These are phyloP conservation scores for Pythium dissimile DNA, from an alignment of 352 stramenopile species.

Conservation along the genomic window DNA sequence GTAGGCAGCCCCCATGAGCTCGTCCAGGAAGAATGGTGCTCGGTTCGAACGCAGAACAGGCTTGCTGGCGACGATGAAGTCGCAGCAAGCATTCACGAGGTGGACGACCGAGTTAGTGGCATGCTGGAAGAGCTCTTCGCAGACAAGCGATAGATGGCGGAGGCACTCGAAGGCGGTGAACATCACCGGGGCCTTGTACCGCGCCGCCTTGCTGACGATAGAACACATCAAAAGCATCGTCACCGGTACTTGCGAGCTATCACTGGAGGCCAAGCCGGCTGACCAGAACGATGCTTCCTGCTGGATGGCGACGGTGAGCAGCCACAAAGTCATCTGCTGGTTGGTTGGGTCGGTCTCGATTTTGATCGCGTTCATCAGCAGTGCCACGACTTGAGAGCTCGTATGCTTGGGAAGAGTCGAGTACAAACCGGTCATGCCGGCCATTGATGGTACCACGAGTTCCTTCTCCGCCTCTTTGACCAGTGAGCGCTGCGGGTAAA, in stretches of 20 bases:
- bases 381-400: slow-evolving; percentile 79
- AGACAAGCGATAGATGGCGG: slow-evolving; percentile 75
- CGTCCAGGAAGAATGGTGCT: slow-evolving; percentile 79
- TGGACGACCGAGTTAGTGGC: slow-evolving; percentile 76
- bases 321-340: slow-evolving; percentile 89
- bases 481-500: slow-evolving; percentile 36
- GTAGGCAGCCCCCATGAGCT: slow-evolving; percentile 76
- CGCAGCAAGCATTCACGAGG: slow-evolving; percentile 79
- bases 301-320: slow-evolving; percentile 82
- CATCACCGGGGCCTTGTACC: slow-evolving; percentile 81
- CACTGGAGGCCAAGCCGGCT: slow-evolving; percentile 69
- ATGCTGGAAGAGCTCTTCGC: slow-evolving; percentile 71
- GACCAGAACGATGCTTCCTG: slow-evolving; percentile 86
- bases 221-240: slow-evolving; percentile 84
- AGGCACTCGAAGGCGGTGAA: slow-evolving; percentile 87
- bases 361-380: slow-evolving; percentile 83
- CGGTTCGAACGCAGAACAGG: slow-evolving; percentile 67
- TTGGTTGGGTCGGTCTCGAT: slow-evolving; percentile 80
- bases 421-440: slow-evolving; percentile 62
- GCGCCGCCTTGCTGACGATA: slow-evolving; percentile 73
- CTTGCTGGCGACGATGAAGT: slow-evolving; percentile 81
- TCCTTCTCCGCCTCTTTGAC: slow-evolving; percentile 79
- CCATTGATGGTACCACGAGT: slow-evolving; percentile 63
- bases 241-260: slow-evolving; percentile 82
- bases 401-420: slow-evolving; percentile 82